These are phyloP conservation scores for Lactifluus volemus DNA, from an alignment of 768 basidiomycete genomes.

Conservation along the genomic window DNA sequence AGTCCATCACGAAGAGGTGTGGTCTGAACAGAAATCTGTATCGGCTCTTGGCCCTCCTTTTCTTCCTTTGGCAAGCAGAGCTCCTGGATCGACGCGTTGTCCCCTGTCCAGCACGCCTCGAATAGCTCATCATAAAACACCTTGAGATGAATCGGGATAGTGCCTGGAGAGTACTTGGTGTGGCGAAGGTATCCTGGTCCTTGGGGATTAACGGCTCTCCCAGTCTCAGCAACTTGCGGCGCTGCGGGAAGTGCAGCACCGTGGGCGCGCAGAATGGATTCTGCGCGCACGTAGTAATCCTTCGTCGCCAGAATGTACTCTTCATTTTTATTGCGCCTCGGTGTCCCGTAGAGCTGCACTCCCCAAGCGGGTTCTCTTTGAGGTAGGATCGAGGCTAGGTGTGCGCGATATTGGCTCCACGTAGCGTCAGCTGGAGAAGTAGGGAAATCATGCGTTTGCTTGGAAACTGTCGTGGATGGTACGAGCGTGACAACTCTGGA, in stretches of 20 bases:
- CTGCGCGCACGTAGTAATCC: background rate
- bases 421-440: background rate
- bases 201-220: background rate
- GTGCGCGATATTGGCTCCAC: slow-evolving; percentile 2
- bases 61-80: slow-evolving; percentile 42
- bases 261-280: background rate
- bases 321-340: background rate
- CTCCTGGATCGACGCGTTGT: slow-evolving; percentile 40
- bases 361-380: background rate
- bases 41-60: slow-evolving; percentile 23
- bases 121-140: slow-evolving; percentile 44
- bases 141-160: slow-evolving; percentile 29
- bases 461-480: background rate
- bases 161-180: slow-evolving; percentile 8
- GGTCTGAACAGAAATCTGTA: slow-evolving; percentile 38
- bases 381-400: background rate
- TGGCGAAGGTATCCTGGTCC: slow-evolving; percentile 25
- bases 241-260: background rate
- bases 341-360: background rate
- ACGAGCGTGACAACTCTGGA: background rate
- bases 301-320: background rate
- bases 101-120: slow-evolving; percentile 46
- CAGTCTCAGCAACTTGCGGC: background rate
- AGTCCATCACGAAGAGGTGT: slow-evolving; percentile 15
- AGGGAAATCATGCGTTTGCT: background rate